Percentiles rank a stretch among this genome's conserved stretches.
Evolutionary conservation across 805 yeast species (phyloP).

Genomic region (Yamadazyma kitorensis): DNA sequence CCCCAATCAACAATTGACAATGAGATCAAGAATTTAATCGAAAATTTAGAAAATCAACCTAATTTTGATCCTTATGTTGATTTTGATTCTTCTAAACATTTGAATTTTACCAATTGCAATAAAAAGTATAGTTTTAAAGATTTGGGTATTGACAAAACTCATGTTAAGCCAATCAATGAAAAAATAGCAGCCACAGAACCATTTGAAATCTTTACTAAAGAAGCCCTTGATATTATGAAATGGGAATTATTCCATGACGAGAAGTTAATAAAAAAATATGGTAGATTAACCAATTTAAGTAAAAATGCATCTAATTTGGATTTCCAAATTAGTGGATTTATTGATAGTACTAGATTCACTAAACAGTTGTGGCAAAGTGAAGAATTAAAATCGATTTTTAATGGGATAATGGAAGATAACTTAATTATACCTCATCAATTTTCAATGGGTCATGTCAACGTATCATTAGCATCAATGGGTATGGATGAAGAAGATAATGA

Average conservation of each 20-base stretch:
- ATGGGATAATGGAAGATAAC: conserved; percentile 19
- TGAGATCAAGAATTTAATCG: conserved; percentile 4
- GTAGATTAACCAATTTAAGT: conserved; percentile 18
- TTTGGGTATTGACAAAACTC: conserved; percentile 31
- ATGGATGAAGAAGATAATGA: conserved; percentile 6
- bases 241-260: conserved; percentile 20
- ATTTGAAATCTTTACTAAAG: conserved; percentile 25
- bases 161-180: conserved; percentile 26
- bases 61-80: conserved; percentile 9
- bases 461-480: conserved; percentile 10
- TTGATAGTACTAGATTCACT: conserved; percentile 18
- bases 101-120: conserved; percentile 22
- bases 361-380: conserved; percentile 24
- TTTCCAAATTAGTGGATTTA: conserved; percentile 25
- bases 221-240: conserved; percentile 25
- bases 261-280: conserved; percentile 17
- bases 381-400: conserved; percentile 19
- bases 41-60: conserved; percentile 4
- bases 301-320: conserved; percentile 23
- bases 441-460: conserved; percentile 23
- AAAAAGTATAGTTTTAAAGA: conserved; percentile 35
- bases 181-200: conserved; percentile 31
- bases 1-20: conserved; percentile 6
- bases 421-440: conserved; percentile 18
- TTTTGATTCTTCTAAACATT: conserved; percentile 14